Percentiles rank a stretch among this genome's conserved stretches.
These are phyloP conservation scores for Fusarium nematophilum DNA, from an alignment of 2,329 filamentous ascomycete genomes.

Conservation along the genomic window DNA sequence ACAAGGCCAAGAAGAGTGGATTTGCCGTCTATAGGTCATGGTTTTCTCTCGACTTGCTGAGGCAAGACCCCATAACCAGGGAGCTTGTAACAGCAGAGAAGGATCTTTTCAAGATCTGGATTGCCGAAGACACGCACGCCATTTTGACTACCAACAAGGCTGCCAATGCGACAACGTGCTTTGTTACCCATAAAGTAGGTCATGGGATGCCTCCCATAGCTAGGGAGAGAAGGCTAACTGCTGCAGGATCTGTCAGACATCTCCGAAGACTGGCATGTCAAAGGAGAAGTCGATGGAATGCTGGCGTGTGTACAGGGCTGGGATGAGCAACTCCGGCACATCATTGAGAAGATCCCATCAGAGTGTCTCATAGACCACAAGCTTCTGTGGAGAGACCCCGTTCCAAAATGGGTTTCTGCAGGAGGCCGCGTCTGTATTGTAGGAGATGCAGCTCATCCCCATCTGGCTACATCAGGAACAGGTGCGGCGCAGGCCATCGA, in stretches of 20 bases:
- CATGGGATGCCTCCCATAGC: too few relatives aligned
- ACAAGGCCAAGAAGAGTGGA: slow-evolving; percentile 7
- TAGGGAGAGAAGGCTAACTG: neutral
- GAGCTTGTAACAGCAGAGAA: neutral
- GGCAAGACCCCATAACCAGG: neutral
- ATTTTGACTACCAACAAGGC: slow-evolving; percentile 5
- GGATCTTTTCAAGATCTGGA: slow-evolving; percentile 1
- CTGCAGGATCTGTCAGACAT: slow-evolving; percentile 1
- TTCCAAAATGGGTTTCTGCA: slow-evolving; percentile 1
- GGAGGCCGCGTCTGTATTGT: slow-evolving; percentile 4
- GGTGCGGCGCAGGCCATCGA: slow-evolving; percentile 11
- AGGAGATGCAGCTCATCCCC: slow-evolving; percentile 9
- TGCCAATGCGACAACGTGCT: slow-evolving; percentile 2
- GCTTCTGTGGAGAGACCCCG: slow-evolving; percentile 11
- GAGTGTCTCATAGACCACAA: slow-evolving; percentile 15
- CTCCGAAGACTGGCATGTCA: slow-evolving; percentile 8
- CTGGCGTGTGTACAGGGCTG: slow-evolving; percentile 4
- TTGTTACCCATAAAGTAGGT: slow-evolving; percentile 8
- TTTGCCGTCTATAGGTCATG: slow-evolving; percentile 9
- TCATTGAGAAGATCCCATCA: neutral
- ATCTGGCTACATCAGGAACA: slow-evolving; percentile 11
- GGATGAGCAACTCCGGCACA: neutral
- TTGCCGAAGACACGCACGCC: slow-evolving; percentile 3
- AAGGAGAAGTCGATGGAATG: neutral
- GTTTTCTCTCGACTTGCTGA: slow-evolving; percentile 1